Conservation (phyloP, 345 rosid genomes). For the Linum tenue region DNA sequence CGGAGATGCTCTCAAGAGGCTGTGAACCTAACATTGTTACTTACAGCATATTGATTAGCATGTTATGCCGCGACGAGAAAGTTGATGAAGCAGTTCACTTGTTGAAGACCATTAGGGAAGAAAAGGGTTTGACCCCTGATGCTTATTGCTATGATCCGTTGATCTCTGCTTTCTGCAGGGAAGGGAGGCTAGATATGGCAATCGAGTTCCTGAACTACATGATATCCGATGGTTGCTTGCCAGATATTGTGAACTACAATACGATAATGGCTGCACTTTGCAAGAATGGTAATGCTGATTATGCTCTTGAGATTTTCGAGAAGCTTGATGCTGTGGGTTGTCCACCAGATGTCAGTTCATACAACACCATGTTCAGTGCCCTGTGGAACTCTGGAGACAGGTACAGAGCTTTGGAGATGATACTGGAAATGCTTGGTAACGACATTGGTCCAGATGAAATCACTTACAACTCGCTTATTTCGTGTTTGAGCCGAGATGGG, state of each 20-base stretch:
- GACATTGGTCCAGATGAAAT: conserved; percentile 67
- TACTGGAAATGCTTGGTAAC: conserved; percentile 47
- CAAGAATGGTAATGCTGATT: conserved; percentile 57
- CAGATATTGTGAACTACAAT: conserved; percentile 77
- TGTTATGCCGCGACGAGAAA: conserved; percentile 57
- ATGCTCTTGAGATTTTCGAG: conserved; percentile 62
- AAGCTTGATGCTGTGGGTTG: conserved; percentile 61
- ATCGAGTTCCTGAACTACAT: conserved; percentile 57
- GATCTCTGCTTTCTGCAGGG: conserved; percentile 68
- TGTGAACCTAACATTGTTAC: conserved; percentile 61
- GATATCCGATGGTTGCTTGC: conserved; percentile 75
- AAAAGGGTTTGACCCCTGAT: conserved; percentile 56
- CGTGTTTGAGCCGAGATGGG: conserved; percentile 82
- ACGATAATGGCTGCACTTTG: conserved; percentile 59
- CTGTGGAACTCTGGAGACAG: conserved; percentile 63
- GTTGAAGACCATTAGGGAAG: conserved; percentile 39
- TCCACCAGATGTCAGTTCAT: conserved; percentile 67
- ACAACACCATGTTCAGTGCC: conserved; percentile 76
- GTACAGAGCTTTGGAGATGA: conserved; percentile 48
- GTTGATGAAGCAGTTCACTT: conserved; percentile 51
- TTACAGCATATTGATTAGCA: conserved; percentile 59
- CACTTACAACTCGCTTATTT: conserved; percentile 70
- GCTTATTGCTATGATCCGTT: conserved; percentile 73
- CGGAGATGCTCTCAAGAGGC: conserved; percentile 47
- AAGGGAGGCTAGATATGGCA: conserved; percentile 63